Base-by-base conservation (phyloP, 345 rosid species). In the Eutrema japonicum region DNA sequence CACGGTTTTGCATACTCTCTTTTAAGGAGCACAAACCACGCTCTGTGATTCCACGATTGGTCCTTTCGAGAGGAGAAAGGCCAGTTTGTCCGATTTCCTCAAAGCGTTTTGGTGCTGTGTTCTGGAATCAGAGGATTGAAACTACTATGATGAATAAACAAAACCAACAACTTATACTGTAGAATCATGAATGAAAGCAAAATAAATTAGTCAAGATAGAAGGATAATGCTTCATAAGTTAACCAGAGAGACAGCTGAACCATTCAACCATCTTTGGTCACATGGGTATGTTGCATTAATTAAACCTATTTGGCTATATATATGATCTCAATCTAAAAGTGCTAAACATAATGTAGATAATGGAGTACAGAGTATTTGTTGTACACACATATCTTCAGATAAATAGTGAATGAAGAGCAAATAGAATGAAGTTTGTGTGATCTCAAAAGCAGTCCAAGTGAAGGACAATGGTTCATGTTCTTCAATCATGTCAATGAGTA, bases 111-210 rank as follows among this genome's bases (percentile, higher is more conserved):
- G 22, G 22, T 18, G 22, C 1, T 18, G 22, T 1, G 22, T 18
- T 18, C 22, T 18, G 22, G 22, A 18, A 18, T 18, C 22, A 18
- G 22, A 18, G 22, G 22, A 64, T 43, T 37, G 88, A 80, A 82
- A 85, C 88, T 83, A 82, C 58, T 53, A 47, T 9, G 35, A 66
- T 14, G 8, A 41, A 37, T 45, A 43, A 71, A 53, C 36, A 51
- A 64, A 33, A 71, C 29, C 53, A 76, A 8, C 36, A 60, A 10
- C 64, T 41, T 42, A 27, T 9, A 8, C 2, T 33, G 33, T n/a
- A 33, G n/a, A 68, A 27, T 51, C 35, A 59, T 10, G 35, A 49
- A 37, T 22, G 10, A 37, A 37, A 11, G 51, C 72, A 58, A 49
- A 57, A 9, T 0, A n/a, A 45, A 12, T 2, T 16, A 57, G 46